These are phyloP conservation scores for Leucosporidium yakuticum DNA, from an alignment of 768 basidiomycete genomes.

Conservation along the genomic window DNA sequence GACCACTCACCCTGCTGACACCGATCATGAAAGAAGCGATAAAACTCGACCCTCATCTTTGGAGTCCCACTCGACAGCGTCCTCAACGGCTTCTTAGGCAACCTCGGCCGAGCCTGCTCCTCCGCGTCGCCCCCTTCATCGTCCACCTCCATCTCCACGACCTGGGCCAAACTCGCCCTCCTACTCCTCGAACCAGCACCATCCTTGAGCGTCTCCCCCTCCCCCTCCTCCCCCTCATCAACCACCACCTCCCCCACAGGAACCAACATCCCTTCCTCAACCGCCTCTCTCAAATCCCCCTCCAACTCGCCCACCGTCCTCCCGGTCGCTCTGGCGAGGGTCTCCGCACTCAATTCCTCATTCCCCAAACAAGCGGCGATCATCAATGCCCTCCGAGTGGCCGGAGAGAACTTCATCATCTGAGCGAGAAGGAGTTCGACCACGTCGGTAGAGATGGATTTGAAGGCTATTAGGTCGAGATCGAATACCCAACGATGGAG, in stretches of 20 bases:
- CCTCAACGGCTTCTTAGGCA: background rate
- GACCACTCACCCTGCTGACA: constrained; percentile 28
- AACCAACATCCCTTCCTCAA: constrained; percentile 23
- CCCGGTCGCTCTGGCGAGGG: constrained; percentile 16
- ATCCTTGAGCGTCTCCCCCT: background rate
- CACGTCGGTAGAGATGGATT: constrained; percentile 24
- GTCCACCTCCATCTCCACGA: background rate
- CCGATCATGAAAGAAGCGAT: constrained; percentile 34
- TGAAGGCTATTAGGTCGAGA: constrained; percentile 19
- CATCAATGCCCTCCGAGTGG: constrained; percentile 12
- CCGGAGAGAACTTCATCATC: constrained; percentile 16
- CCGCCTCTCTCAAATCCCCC: constrained; percentile 20
- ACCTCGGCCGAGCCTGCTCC: too few relatives aligned
- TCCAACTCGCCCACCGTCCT: constrained; percentile 10
- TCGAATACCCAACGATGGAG: constrained; percentile 23
- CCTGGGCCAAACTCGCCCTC: background rate
- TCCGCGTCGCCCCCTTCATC: background rate
- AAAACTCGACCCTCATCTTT: background rate
- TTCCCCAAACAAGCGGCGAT: constrained; percentile 30
- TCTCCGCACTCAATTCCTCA: constrained; percentile 7
- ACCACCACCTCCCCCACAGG: background rate
- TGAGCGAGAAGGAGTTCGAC: constrained; percentile 29
- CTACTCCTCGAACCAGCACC: background rate
- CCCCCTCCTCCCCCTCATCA: background rate
- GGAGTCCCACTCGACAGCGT: too few relatives aligned